phyloP scores from a whole-genome alignment of 768 basidiomycete genomes.

The Russula olivacea region DNA sequence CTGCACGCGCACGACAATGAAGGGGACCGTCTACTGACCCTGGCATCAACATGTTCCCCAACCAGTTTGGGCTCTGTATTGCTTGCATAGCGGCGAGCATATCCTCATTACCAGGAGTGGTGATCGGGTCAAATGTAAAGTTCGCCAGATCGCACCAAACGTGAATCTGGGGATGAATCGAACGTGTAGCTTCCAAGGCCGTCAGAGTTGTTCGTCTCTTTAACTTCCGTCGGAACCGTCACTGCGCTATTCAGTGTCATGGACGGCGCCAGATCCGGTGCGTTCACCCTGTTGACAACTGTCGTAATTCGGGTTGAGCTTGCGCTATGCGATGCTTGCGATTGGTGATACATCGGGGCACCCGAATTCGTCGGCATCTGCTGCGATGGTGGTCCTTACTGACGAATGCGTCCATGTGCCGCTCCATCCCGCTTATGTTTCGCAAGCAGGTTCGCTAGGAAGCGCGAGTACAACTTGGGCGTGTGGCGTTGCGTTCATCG shows the following conservation, averaged over 20 bases:
- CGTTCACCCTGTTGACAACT: background rate
- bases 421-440: slow-evolving; percentile 34
- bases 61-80: slow-evolving; percentile 66
- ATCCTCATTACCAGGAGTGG: slow-evolving; percentile 32
- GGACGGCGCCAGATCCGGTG: background rate
- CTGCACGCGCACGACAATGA: background rate
- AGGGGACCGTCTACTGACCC: slow-evolving; percentile 42
- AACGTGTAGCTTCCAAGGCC: slow-evolving; percentile 7
- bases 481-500: slow-evolving; percentile 79
- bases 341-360: background rate
- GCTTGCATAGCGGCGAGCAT: slow-evolving; percentile 71
- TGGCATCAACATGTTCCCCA: slow-evolving; percentile 82
- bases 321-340: background rate
- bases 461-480: slow-evolving; percentile 73
- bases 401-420: slow-evolving; percentile 9
- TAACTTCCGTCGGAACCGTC: background rate
- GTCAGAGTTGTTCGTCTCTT: background rate
- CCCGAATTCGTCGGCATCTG: background rate
- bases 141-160: slow-evolving; percentile 13
- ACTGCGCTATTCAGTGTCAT: background rate
- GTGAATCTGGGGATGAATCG: slow-evolving; percentile 1
- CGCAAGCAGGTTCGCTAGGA: slow-evolving; percentile 45
- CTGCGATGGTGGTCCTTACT: slow-evolving; percentile 20
- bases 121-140: slow-evolving; percentile 21
- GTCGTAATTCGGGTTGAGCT: background rate